Evolutionary conservation across 768 basidiomycete species (phyloP), one percentile per base, ranked within the genome.

Genomic region (Collybia sordida): DNA sequence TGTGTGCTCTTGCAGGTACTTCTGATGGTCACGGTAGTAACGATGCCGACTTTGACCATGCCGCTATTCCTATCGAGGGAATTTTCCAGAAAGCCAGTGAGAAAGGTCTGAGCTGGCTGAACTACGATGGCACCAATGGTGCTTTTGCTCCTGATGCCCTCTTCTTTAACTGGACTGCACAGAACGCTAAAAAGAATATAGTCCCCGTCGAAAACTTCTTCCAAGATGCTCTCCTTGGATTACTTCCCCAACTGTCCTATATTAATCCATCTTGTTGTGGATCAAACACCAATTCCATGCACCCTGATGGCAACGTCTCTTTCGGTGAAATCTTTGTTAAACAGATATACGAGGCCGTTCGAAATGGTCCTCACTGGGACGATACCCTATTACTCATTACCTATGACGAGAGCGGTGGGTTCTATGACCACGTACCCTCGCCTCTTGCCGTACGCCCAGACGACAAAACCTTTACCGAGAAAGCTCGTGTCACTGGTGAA

Each of bases 351-450:
- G 64, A 69, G 18, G 65, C 67, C n/a, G 41, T 69, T 27, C 52
- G 67, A 18, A 50, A 57, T 28, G 52, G 57, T 9, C 62, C 64
- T 3, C 61, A 64, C 35, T 69, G 67, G 67, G 34, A 52, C 7
- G 53, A 65, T 42, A 68, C 61, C 2, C 53, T 69, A 31, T 55
- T 67, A 47, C 22, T 69, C 47, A n/a, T 69, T 52, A 65, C 64
- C 39, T 67, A 61, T 53, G 67, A 68, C 42, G 67, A 68, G 47
- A 55, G 55, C 42, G 67, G 67, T 31, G 67, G 67, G 3, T 69
- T 66, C 57, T 57, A 54, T 39, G 67, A 69, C 49, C 67, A 67
- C 57, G 67, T 69, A 39, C 53, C 65, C 6, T 60, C 67, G 6
- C 66, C 66, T 12, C 53, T 60, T 25, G 61, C 59, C 40, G 60